Evolutionary conservation across 225 moss, liverwort and hornwort species (phyloP).

Genomic region (Antitrichia curtipendula): DNA sequence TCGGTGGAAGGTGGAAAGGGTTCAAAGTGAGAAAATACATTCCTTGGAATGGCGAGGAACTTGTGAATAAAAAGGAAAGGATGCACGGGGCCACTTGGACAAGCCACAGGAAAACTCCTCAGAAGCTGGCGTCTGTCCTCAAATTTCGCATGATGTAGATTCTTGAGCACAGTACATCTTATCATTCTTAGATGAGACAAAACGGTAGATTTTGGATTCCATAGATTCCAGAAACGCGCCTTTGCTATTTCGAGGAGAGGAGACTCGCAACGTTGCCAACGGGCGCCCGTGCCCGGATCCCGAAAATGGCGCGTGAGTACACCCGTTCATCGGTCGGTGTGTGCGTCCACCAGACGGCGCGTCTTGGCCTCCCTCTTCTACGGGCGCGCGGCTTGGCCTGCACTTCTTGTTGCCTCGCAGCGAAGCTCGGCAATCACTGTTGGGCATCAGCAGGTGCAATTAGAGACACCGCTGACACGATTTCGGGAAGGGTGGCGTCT

Average conservation of each 20-base stretch:
- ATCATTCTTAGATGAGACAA: background rate
- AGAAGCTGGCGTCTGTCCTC: background rate
- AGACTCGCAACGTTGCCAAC: background rate
- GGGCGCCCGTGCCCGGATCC: conserved; percentile 2
- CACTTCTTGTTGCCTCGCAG: background rate
- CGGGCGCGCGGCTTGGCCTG: background rate
- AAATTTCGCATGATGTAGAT: background rate
- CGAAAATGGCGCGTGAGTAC: background rate
- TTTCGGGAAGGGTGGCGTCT: background rate
- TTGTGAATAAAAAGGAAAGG: background rate
- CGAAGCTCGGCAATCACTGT: background rate
- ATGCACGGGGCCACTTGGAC: background rate
- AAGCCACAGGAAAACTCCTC: background rate
- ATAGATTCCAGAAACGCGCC: background rate
- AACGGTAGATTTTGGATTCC: rapidly evolving
- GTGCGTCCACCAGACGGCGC: background rate
- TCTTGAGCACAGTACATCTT: background rate
- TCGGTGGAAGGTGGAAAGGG: too few species aligned
- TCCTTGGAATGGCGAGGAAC: background rate
- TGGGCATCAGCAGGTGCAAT: background rate
- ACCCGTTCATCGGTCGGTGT: background rate
- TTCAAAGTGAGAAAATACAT: background rate
- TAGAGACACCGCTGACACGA: background rate
- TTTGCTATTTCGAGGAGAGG: background rate
- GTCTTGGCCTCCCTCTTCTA: background rate